These are phyloP conservation scores for Mangifera indica DNA, from an alignment of 345 rosid genomes.

Conservation along the genomic window DNA sequence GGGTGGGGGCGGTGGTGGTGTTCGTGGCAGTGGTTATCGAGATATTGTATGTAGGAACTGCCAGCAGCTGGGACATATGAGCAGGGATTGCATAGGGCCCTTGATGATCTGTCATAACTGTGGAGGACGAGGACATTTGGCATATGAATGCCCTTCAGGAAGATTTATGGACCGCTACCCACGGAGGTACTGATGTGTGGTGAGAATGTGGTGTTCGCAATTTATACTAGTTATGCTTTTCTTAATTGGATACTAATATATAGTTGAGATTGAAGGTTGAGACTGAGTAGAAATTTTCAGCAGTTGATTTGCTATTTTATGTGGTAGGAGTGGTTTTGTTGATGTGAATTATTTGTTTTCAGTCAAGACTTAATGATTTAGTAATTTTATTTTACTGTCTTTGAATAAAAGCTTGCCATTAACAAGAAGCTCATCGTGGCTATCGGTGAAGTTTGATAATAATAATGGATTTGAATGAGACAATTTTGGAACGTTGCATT, in stretches of 20 bases:
- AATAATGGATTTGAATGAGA: too few relatives aligned
- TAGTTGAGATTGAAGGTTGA: conserved; percentile 17
- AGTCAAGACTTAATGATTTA: not conserved
- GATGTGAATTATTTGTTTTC: conserved; percentile 1
- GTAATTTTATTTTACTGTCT: not conserved
- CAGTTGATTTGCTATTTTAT: conserved; percentile 16
- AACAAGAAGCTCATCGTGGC: not conserved
- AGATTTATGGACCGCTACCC: conserved; percentile 76
- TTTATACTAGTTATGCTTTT: conserved; percentile 3
- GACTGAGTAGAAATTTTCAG: not conserved
- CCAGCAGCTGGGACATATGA: conserved; percentile 80
- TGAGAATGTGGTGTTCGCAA: not conserved
- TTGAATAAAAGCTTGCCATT: not conserved
- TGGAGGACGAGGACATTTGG: conserved; percentile 92
- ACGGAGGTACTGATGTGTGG: conserved; percentile 54
- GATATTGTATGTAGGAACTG: conserved; percentile 74
- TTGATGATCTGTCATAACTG: conserved; percentile 86
- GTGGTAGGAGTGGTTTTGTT: conserved; percentile 7
- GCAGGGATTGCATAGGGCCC: conserved; percentile 73
- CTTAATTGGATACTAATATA: not conserved
- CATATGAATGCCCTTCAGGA: conserved; percentile 83
- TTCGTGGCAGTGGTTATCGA: conserved; percentile 44
- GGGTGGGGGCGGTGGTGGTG: conserved; percentile 18
- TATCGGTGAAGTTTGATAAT: too few relatives aligned
- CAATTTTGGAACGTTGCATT: too few relatives aligned